Base-by-base conservation (phyloP, 768 basidiomycete species). In the Lentinula edodes region DNA sequence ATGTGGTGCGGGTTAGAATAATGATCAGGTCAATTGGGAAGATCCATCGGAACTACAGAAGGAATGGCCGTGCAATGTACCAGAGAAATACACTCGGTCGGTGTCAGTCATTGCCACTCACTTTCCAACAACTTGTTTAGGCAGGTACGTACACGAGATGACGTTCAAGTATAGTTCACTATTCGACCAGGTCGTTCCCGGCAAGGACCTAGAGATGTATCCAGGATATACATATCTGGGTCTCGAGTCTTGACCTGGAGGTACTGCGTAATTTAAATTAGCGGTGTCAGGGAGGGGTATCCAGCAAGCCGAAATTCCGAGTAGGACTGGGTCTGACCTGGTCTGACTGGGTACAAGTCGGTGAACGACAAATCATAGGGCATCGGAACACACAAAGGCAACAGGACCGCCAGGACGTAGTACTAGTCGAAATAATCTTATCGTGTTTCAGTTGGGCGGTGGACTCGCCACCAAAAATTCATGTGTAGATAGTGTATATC, bases 181-280 rank as follows among this genome's bases (percentile, higher is more conserved):
- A n/a, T 83, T 12, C 93, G 80, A 15, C 93, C 93, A 0, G 93
- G 92, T 34, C 88, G 85, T 66, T 93, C 82, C 82, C 91, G 94
- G 68, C 91, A 83, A 1, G 85, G 82, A 1, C 91, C 91, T 6
- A 91, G 70, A 45, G 84, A 84, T 38, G n/a, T n/a, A n/a, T n/a
- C n/a, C n/a, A n/a, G n/a, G n/a, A n/a, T n/a, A n/a, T n/a, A n/a
- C n/a, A 74, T 80, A 7, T 60, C 52, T 1, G 77, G 79, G 64
- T 88, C 82, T 2, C 67, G 73, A 0, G n/a, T n/a, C 89, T 88
- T 68, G n/a, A n/a, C n/a, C n/a, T 87, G 87, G 2, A 82, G 78
- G 68, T 87, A 92, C 2, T 75, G 76, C 7, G 81, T 80, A 62
- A 93, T 88, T 1, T 23, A 23, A 23, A 23, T 23, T 12, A 84